A percentile compares a stretch with the other conserved stretches of the same genome.
phyloP scores from a whole-genome alignment of 345 rosid genomes.

The Garcia nutans region DNA sequence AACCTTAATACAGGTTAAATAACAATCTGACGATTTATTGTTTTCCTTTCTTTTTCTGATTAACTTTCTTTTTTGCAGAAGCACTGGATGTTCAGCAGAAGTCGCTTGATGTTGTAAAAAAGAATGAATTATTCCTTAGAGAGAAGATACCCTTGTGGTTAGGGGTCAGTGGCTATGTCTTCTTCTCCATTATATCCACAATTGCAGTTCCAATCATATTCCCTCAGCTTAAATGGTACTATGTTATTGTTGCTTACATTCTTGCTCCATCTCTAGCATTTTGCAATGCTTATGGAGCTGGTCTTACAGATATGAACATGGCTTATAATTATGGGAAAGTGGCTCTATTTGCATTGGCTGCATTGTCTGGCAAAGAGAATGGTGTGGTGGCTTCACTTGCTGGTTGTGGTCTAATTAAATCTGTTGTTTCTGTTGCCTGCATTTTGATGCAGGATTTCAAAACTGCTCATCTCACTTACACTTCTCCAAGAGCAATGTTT shows the following conservation, averaged over 20 bases:
- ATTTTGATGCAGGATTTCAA: conserved; percentile 92
- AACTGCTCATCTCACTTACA: conserved; percentile 74
- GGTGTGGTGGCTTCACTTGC: conserved; percentile 86
- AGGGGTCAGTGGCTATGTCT: conserved; percentile 53
- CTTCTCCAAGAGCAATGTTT: conserved; percentile 92
- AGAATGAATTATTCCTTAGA: conserved; percentile 61
- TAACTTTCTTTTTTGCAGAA: background rate
- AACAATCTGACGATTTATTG: no score
- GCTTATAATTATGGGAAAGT: conserved; percentile 95
- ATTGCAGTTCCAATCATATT: conserved; percentile 72
- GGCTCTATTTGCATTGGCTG: conserved; percentile 78
- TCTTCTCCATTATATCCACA: conserved; percentile 55
- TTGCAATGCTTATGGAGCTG: conserved; percentile 95
- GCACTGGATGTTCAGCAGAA: conserved; percentile 27
- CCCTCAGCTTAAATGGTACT: conserved; percentile 93
- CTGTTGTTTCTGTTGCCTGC: conserved; percentile 92
- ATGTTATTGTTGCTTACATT: conserved; percentile 64
- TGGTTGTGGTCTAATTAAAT: conserved; percentile 89
- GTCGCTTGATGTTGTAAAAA: conserved; percentile 36
- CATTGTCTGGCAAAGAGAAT: conserved; percentile 66
- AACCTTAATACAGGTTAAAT: conserved; percentile 28
- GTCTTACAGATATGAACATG: conserved; percentile 96
- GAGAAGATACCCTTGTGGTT: conserved; percentile 83
- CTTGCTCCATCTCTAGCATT: conserved; percentile 86
- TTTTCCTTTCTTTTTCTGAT: background rate